These are phyloP conservation scores for Candida suzukii DNA, from an alignment of 805 yeast species.

Conservation along the genomic window DNA sequence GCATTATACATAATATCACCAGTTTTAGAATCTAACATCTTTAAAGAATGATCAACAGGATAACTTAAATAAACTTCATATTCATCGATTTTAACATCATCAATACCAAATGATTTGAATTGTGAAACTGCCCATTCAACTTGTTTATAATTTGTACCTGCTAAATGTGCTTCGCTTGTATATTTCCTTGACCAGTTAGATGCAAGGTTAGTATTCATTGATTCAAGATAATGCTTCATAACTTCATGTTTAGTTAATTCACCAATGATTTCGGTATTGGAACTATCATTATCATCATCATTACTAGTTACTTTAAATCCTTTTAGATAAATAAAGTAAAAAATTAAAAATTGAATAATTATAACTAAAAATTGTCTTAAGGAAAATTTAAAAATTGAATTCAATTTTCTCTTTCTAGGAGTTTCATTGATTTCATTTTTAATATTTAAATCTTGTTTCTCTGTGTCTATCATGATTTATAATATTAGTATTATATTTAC, in stretches of 20 bases:
- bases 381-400: too few relatives aligned
- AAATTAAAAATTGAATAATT: too few relatives aligned
- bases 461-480: too few relatives aligned
- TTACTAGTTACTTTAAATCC: too few relatives aligned
- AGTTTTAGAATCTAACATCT: conserved; percentile 22
- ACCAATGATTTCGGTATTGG: too few relatives aligned
- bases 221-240: conserved; percentile 5
- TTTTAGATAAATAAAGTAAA: too few relatives aligned
- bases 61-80: conserved; percentile 51
- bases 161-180: conserved; percentile 43
- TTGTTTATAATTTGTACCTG: conserved; percentile 36
- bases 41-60: conserved; percentile 44
- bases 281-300: too few relatives aligned
- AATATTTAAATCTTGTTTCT: too few relatives aligned
- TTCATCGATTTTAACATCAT: conserved; percentile 35
- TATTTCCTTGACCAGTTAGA: conserved; percentile 42
- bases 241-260: background rate
- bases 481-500: too few relatives aligned
- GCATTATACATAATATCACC: conserved; percentile 35
- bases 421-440: too few relatives aligned
- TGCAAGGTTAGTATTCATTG: conserved; percentile 24
- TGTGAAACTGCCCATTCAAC: conserved; percentile 48
- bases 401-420: too few relatives aligned
- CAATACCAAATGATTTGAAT: conserved; percentile 48
- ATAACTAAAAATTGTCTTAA: too few relatives aligned